A percentile compares a stretch with the other conserved stretches of the same genome.
phyloP scores from a whole-genome alignment of 2,329 filamentous ascomycete species.

The Cryphonectria nitschkei region DNA sequence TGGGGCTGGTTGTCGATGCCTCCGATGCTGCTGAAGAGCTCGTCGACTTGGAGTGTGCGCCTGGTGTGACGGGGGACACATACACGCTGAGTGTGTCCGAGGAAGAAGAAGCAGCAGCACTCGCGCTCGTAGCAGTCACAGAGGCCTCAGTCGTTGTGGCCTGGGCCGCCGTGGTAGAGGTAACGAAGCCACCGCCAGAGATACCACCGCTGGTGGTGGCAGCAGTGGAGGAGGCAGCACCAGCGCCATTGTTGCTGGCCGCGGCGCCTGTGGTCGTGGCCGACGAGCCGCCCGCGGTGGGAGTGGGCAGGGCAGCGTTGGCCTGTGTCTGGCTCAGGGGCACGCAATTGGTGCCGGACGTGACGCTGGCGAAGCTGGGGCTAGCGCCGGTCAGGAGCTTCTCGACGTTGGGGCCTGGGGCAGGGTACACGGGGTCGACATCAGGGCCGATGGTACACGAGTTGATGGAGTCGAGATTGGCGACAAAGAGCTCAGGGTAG shows the following conservation, averaged over 20 bases:
- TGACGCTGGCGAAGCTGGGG: conserved; percentile 24
- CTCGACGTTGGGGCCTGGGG: conserved; percentile 34
- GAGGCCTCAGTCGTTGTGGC: not conserved
- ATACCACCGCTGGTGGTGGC: not conserved
- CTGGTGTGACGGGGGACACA: conserved; percentile 8
- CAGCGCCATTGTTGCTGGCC: not conserved
- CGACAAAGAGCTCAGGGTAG: conserved; percentile 42
- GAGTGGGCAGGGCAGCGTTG: conserved; percentile 31
- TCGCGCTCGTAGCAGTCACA: not conserved
- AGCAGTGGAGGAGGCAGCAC: not conserved
- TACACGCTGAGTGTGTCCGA: conserved; percentile 4
- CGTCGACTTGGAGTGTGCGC: not conserved
- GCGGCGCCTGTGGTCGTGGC: not conserved
- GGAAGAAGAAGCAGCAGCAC: not conserved
- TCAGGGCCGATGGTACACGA: conserved; percentile 25
- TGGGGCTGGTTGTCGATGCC: conserved; percentile 17
- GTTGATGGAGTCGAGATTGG: conserved; percentile 28
- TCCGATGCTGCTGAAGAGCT: conserved; percentile 1
- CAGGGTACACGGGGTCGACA: conserved; percentile 32
- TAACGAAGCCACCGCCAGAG: not conserved
- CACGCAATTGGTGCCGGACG: conserved; percentile 27
- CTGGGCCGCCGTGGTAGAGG: not conserved
- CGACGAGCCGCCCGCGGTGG: conserved; percentile 10
- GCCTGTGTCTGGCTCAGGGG: conserved; percentile 25
- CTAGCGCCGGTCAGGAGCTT: conserved; percentile 27